These are phyloP conservation scores for Monosporozyma solicola DNA, from an alignment of 805 yeast species.

Conservation along the genomic window DNA sequence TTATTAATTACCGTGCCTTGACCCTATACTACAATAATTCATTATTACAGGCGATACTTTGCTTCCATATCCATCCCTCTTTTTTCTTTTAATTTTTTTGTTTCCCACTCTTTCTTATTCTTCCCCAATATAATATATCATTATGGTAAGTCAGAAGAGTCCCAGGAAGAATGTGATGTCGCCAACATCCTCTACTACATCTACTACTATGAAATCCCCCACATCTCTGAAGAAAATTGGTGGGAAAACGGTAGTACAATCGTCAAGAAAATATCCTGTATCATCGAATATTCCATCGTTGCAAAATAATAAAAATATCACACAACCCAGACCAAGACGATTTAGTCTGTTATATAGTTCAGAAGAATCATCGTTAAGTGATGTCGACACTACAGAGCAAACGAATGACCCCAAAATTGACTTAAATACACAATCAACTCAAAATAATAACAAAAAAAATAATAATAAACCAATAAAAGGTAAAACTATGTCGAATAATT, in stretches of 20 bases:
- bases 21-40: background rate
- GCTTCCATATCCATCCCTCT: background rate
- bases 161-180: constrained; percentile 5
- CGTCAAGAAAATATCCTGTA: background rate
- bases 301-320: background rate
- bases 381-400: constrained; percentile 21
- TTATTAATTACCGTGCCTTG: background rate
- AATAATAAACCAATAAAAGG: constrained; percentile 5
- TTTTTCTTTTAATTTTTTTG: background rate
- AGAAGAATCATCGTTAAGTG: constrained; percentile 31
- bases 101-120: background rate
- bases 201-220: background rate
- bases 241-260: background rate
- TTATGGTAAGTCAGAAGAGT: constrained; percentile 12
- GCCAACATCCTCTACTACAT: background rate
- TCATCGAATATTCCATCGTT: background rate
- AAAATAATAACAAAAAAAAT: background rate
- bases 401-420: background rate
- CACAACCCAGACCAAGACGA: constrained; percentile 30
- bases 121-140: background rate
- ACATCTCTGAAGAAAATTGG: background rate
- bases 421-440: background rate
- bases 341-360: constrained; percentile 39
- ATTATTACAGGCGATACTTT: background rate
- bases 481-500: constrained; percentile 19